These are phyloP conservation scores for Sanghuangporus baumii DNA, from an alignment of 1,284 basidiomycete genomes.

Conservation along the genomic window DNA sequence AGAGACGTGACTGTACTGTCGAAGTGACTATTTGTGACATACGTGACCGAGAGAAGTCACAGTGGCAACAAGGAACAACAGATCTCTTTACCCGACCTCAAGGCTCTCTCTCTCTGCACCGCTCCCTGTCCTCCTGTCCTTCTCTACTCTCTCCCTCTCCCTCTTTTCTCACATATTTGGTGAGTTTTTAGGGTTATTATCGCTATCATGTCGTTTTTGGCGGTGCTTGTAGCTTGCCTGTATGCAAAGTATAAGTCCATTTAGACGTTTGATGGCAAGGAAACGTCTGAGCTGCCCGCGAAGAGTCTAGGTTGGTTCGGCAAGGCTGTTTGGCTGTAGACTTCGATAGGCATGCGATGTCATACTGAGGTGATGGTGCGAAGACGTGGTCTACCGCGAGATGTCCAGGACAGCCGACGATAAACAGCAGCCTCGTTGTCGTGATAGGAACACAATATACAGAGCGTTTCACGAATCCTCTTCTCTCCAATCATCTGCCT, in stretches of 20 bases:
- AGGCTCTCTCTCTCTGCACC: slow-evolving; percentile 2
- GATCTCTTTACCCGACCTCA: slow-evolving; percentile 11
- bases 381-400: neutral
- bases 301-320: neutral
- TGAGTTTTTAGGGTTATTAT: neutral
- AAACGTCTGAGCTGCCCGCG: neutral
- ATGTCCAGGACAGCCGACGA: neutral
- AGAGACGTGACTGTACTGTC: neutral
- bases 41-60: neutral
- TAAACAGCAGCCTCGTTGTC: slow-evolving; percentile 8
- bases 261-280: slow-evolving; percentile 4
- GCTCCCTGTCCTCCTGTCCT: neutral
- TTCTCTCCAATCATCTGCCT: neutral
- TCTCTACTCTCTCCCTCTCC: neutral
- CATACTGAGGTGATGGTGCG: neutral
- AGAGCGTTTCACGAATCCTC: neutral
- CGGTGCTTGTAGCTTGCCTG: neutral
- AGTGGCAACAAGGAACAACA: slow-evolving; percentile 7
- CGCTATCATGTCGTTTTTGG: neutral
- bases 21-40: neutral
- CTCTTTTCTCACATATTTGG: slow-evolving; percentile 1
- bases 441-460: neutral
- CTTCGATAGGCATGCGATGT: neutral
- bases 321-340: neutral
- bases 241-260: neutral